Percentiles rank a stretch among this genome's conserved stretches.
Evolutionary conservation across 164 flowering plant genomes (phyloP).

Genomic region (Liriodendron chinense): DNA sequence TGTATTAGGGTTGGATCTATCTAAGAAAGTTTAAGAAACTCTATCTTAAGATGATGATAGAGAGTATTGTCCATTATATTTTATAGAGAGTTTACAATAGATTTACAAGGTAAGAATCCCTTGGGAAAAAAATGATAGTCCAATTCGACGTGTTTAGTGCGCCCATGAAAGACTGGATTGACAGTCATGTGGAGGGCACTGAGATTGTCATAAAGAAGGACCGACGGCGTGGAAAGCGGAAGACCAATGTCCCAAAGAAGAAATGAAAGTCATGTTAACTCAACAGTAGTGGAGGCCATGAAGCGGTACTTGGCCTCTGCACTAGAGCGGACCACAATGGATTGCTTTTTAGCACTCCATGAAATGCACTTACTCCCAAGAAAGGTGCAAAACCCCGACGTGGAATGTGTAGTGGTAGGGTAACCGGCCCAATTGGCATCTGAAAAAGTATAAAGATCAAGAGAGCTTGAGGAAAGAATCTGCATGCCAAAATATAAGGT

Average conservation of each 20-base stretch:
- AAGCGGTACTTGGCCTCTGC: conserved; percentile 5
- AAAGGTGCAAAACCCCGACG: background rate
- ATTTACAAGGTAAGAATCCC: background rate
- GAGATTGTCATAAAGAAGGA: conserved; percentile 1
- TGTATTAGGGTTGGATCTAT: too few relatives aligned
- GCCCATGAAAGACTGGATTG: background rate
- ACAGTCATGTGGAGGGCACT: background rate
- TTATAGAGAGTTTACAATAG: too few relatives aligned
- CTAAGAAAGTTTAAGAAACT: too few relatives aligned
- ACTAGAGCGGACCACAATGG: background rate
- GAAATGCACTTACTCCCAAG: conserved; percentile 6
- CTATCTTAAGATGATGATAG: too few relatives aligned
- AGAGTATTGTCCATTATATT: too few relatives aligned
- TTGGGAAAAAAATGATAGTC: background rate
- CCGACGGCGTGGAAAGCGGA: background rate
- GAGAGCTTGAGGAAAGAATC: background rate
- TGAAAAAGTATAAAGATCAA: background rate
- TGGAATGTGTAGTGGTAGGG: background rate
- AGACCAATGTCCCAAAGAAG: background rate
- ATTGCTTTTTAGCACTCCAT: conserved; percentile 15
- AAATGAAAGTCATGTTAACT: background rate
- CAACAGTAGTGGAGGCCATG: conserved; percentile 7
- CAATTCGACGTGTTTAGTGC: background rate
- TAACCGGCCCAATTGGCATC: conserved; percentile 9
- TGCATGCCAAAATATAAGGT: background rate